A percentile compares a stretch with the other conserved stretches of the same genome.
phyloP scores from a whole-genome alignment of 345 rosid species.

The Ceriops tagal region DNA sequence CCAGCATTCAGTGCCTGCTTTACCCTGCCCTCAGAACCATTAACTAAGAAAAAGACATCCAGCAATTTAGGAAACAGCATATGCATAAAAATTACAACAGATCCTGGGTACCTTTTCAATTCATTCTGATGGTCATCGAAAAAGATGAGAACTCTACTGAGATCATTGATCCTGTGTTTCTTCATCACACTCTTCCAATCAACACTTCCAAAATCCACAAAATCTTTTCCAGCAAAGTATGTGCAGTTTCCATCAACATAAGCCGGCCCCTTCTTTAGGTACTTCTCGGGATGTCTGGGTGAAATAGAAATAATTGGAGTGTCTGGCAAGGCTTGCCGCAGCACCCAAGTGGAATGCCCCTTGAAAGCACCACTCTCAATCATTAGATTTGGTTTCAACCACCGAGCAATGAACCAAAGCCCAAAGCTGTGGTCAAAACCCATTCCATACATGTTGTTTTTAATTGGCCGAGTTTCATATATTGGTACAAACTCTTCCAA shows the following conservation, averaged over 20 bases:
- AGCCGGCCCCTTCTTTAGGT: conserved; percentile 86
- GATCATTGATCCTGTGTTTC: conserved; percentile 60
- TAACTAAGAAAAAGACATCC: conserved; percentile 9
- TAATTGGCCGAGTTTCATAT: conserved; percentile 90
- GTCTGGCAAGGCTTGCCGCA: conserved; percentile 96
- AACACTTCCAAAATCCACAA: conserved; percentile 90
- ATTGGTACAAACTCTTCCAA: conserved; percentile 90
- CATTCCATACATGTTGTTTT: conserved; percentile 95
- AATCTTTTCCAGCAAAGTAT: conserved; percentile 94
- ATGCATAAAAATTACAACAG: neutral
- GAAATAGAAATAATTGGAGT: conserved; percentile 75
- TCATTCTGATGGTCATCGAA: conserved; percentile 98
- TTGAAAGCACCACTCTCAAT: conserved; percentile 98
- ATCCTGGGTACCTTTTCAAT: conserved; percentile 61
- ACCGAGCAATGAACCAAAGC: conserved; percentile 84
- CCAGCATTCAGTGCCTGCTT: conserved; percentile 82
- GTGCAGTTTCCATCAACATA: conserved; percentile 97
- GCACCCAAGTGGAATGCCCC: conserved; percentile 98
- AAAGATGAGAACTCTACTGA: conserved; percentile 63
- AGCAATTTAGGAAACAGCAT: neutral
- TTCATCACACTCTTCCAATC: conserved; percentile 74
- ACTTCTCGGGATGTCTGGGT: conserved; percentile 93
- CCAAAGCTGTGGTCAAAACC: conserved; percentile 99
- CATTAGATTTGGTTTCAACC: conserved; percentile 93
- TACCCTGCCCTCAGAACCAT: conserved; percentile 46